phyloP scores from a whole-genome alignment of 2,329 filamentous ascomycete species.

The Curvularia verruculosa region DNA sequence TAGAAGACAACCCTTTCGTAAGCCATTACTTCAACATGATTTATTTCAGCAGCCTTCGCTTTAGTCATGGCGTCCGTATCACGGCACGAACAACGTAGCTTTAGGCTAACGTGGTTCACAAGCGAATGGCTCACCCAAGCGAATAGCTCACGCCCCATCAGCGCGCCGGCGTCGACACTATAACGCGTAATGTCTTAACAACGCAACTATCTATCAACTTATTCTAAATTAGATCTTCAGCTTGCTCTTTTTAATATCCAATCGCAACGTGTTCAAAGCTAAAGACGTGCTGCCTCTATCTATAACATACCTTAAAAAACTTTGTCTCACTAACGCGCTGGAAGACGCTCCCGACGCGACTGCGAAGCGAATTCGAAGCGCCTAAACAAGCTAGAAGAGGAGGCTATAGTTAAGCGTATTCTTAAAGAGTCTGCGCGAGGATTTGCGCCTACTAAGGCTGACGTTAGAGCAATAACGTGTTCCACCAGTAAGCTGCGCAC shows the following conservation, averaged over 20 bases:
- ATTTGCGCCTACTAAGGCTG: no score
- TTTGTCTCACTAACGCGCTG: not conserved
- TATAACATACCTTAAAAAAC: conserved; percentile 8
- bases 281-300: conserved; percentile 2
- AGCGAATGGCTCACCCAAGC: not conserved
- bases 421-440: conserved; percentile 11
- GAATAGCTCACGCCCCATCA: conserved; percentile 4
- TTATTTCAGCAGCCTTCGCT: no score
- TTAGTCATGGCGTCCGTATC: no score
- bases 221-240: conserved; percentile 11
- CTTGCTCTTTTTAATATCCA: conserved; percentile 11
- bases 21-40: no score
- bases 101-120: conserved; percentile 12
- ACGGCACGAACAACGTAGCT: no score
- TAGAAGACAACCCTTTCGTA: no score
- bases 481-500: no score
- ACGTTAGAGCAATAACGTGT: conserved; percentile 7
- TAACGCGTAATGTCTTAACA: not conserved
- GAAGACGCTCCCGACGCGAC: conserved; percentile 14
- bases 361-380: conserved; percentile 21
- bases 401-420: conserved; percentile 18
- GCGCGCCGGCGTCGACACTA: conserved; percentile 2
- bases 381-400: conserved; percentile 23
- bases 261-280: not conserved
- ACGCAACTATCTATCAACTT: no score